Evolutionary conservation across 805 yeast species (phyloP).

Genomic region (Nakazawaea populi): DNA sequence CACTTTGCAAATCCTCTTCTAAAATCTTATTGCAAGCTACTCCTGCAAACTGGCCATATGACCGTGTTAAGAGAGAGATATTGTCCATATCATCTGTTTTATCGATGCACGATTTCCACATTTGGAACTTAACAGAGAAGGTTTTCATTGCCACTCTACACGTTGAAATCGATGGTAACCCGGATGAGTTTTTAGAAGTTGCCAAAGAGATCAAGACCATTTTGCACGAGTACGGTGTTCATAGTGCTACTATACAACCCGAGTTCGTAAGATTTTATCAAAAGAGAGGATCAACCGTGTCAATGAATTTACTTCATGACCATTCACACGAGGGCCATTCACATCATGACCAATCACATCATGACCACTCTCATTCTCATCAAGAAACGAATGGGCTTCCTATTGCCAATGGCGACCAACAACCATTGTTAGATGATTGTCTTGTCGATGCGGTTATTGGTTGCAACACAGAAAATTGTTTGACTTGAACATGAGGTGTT

Average conservation of each 20-base stretch:
- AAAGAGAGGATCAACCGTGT: conserved; percentile 20
- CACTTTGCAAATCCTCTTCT: conserved; percentile 80
- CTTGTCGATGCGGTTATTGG: conserved; percentile 47
- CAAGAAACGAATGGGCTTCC: conserved; percentile 24
- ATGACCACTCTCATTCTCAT: conserved; percentile 4
- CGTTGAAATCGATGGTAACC: conserved; percentile 61
- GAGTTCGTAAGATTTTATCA: conserved; percentile 53
- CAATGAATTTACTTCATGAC: conserved; percentile 11
- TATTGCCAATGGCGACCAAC: conserved; percentile 14
- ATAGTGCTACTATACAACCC: conserved; percentile 94
- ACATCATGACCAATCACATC: neutral
- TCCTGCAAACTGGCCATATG: conserved; percentile 77
- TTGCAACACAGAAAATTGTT: conserved; percentile 42
- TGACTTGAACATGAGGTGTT: conserved; percentile 12
- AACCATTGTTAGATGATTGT: conserved; percentile 23
- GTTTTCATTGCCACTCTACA: conserved; percentile 85
- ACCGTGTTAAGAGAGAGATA: conserved; percentile 65
- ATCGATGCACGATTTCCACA: conserved; percentile 91
- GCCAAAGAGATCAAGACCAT: conserved; percentile 74
- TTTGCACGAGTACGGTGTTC: conserved; percentile 79
- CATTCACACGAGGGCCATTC: neutral
- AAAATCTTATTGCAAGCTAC: conserved; percentile 89
- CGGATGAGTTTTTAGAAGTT: conserved; percentile 61
- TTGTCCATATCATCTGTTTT: conserved; percentile 63
- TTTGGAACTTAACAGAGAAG: conserved; percentile 92